Evolutionary conservation across 2,329 filamentous ascomycete species (phyloP), one percentile per base, ranked within the genome.

Genomic region (Hirsutella thompsonii): DNA sequence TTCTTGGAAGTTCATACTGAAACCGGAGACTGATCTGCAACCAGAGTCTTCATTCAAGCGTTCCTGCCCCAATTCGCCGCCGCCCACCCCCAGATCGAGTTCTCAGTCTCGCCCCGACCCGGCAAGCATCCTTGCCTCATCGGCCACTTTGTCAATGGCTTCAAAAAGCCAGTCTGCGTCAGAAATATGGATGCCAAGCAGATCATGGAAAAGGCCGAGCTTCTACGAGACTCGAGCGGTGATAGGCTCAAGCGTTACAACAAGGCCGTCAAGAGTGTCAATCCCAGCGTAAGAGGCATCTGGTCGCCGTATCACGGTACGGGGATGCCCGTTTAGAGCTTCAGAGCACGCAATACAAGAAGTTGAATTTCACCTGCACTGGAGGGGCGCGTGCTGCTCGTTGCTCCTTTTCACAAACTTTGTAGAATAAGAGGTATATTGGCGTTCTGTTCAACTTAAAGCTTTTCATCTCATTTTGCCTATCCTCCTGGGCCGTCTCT

Each of bases 131-230:
- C 92, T 30, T 77, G 94, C 47, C 78, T 98, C 53, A 79, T 82
- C 53, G 92, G 87, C 43, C 76, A 86, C 62, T 98, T 94, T 66
- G 86, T 96, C 69, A 96, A 95, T 61, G 89, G 90, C 47, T 74
- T 79, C 21, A 73, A 83, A 47, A 92, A 92, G 61, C 75, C 86
- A 9, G 77, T 96, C 40, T 95, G 89, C 61, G 88, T 96, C 43
- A 77, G 83, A 52, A 96, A 94, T 54, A 62, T 95, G 57, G 79
- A 88, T 51, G 76, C 79, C 23, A 75, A 81, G 45, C 81, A 94
- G 59, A 81, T 98, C 30, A 59, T 89, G 42, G 71, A 86, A 56
- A 95, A 95, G 70, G 79, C 74, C 1, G 72, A 83, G 57, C 60
- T 87, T 45, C 58, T 92, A 52, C 72, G 83, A 44, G 78, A 87